Evolutionary conservation across 192 early-diverging fungal genomes (phyloP), one percentile per base, ranked within the genome.

Genomic region (Umbelopsis ramanniana): DNA sequence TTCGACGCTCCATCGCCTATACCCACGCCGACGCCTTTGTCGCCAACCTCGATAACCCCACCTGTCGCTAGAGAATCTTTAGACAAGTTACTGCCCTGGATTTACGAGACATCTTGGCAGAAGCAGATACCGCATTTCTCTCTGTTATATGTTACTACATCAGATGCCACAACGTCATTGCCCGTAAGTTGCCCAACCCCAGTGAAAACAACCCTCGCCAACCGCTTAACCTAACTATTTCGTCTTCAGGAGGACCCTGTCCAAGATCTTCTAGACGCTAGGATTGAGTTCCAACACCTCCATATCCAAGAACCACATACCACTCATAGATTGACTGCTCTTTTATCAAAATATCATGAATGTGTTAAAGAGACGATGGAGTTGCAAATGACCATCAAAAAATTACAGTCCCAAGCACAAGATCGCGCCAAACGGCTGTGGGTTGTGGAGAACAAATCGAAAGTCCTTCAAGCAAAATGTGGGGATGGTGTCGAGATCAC

Each of bases 331-430:
- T 63, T 63, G 57, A 19, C 57, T 12, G 29, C 33, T 15, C 57
- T 63, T 0, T 63, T 63, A 63, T 35, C 29, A 4, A 26, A 37
- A 63, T 63, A 63, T 5, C 57, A 63, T 63, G 26, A 63, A 19
- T 63, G 57, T 63, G 57, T 63, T 2, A 63, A 37, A 29, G 57
- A 63, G 1, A 35, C 33, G 15, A 17, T 37, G 29, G 33, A 35
- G 15, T 63, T 63, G 33, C 57, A 63, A 63, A n/a, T 7, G 5
- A 37, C 57, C 7, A 63, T 63, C 12, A 63, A 29, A 63, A 63
- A 63, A 8, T 63, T 63, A 33, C 57, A 63, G 33, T 63, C 57
- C 1, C 57, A 63, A 33, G 57, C 57, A 63, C 57, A 63, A 35
- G 57, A 63, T 11, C 57, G 57, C 5, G 57, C 57, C 17, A 63